Percentiles rank a stretch among this genome's conserved stretches.
Conservation (phyloP, 345 rosid species). For the Eucalyptus erythrocorys region DNA sequence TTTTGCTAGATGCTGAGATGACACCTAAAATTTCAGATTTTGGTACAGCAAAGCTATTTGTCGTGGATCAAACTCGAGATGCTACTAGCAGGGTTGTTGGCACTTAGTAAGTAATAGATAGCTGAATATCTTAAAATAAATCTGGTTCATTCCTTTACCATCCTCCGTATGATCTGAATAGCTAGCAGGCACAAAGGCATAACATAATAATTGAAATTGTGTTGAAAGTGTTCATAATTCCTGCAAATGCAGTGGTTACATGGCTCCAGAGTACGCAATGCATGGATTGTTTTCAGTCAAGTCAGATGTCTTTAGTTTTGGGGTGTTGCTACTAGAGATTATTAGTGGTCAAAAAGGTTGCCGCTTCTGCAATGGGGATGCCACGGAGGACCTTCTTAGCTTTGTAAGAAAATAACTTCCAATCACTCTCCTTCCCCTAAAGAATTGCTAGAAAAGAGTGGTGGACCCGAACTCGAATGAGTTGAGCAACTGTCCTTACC, state of each 20-base stretch:
- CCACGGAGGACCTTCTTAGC: neutral
- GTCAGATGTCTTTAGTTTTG: neutral
- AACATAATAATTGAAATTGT: neutral
- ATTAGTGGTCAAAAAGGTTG: neutral
- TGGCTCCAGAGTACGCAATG: neutral
- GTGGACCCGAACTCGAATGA: no score
- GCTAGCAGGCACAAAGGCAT: neutral
- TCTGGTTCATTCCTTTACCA: rapidly evolving
- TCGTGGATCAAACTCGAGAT: neutral
- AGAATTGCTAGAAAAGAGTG: no score
- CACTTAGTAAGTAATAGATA: neutral
- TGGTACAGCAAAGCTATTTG: neutral
- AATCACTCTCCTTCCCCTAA: no score
- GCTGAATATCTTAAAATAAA: neutral
- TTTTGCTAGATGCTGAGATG: neutral
- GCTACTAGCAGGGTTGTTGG: neutral
- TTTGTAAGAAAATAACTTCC: no score
- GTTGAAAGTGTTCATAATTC: neutral
- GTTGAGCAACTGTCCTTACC: no score
- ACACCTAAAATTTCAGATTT: neutral
- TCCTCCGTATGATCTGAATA: neutral
- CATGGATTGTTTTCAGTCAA: neutral
- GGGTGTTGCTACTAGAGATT: neutral
- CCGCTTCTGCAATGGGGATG: neutral
- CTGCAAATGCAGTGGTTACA: neutral